A percentile compares a stretch with the other conserved stretches of the same genome.
These are phyloP conservation scores for Podospora australis DNA, from an alignment of 495 filamentous ascomycete genomes.

Conservation along the genomic window DNA sequence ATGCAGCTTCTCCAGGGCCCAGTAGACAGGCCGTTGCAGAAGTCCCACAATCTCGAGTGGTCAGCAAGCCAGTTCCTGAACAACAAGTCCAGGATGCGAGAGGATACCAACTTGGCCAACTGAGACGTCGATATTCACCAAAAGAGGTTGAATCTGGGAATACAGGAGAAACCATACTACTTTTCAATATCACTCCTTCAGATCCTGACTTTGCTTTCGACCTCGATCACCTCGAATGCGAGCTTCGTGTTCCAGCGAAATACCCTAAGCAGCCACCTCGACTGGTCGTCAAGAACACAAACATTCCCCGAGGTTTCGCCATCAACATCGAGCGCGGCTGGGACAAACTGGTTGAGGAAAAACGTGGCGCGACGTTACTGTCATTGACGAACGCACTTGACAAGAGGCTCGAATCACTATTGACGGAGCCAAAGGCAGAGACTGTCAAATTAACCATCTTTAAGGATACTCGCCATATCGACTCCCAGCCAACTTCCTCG, in stretches of 20 bases:
- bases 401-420: constrained; percentile 62
- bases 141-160: constrained; percentile 47
- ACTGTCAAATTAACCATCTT: constrained; percentile 76
- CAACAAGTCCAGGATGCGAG: constrained; percentile 62
- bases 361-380: constrained; percentile 55
- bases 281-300: constrained; percentile 62
- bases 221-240: constrained; percentile 62
- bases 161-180: constrained; percentile 45
- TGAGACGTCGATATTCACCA: constrained; percentile 65
- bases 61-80: constrained; percentile 59
- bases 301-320: constrained; percentile 74
- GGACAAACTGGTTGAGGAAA: constrained; percentile 55
- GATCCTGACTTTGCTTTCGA: constrained; percentile 86
- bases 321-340: constrained; percentile 79
- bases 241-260: constrained; percentile 56
- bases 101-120: constrained; percentile 69
- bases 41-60: constrained; percentile 40
- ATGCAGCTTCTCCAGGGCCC: constrained; percentile 7
- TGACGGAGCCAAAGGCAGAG: constrained; percentile 66
- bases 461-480: constrained; percentile 42
- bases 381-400: constrained; percentile 67
- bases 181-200: constrained; percentile 65
- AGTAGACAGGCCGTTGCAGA: constrained; percentile 35
- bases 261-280: constrained; percentile 56
- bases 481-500: neutral